Base-by-base conservation (phyloP, 2,329 filamentous ascomycete genomes). In the Ophiostoma angusticollis region DNA sequence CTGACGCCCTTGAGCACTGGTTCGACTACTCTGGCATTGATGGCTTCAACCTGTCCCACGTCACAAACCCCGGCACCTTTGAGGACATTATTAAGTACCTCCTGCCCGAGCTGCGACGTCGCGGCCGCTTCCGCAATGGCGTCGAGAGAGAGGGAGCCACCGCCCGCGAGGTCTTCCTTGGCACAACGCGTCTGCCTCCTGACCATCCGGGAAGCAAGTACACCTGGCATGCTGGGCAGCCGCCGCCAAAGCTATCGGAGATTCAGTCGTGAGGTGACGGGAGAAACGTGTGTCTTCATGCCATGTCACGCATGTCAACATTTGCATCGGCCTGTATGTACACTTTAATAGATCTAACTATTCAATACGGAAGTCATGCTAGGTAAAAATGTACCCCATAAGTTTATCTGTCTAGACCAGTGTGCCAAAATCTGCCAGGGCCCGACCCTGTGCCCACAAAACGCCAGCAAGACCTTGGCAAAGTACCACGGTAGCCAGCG, bases 1-100 rank as follows among this genome's bases (percentile, higher is more conserved):
- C 76, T 0, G 78, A 85, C 51, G 66, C 69, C 29, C 63, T 85
- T 40, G 76, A 84, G 56, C 58, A 62, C 1, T 85, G 80, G 79
- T 62, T 83, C 0, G 51, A 62, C 6, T 78, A 81, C 51, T 76
- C 75, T 0, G 80, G 81, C 46, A 70, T 84, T 1, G 80, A 84
- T 51, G 80, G 80, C 0, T 85, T 85, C 57, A 85, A 85, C 51
- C 67, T 84, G 53, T 76, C 52, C 7, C 36, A 45, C 31, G 42
- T 40, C 13, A 38, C 33, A 3, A 39, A 78, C 76, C 0, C 67
- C 67, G 31, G 76, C 72, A 25, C 38, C 0, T 84, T 82, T 52
- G 68, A 77, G 40, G 78, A 84, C 46, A 68, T 83, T 0, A 69
- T 78, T 23, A 68, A 78, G 7, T 58, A 78, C 11, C 54, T 84